Evolutionary conservation across 441 rosid genomes (phyloP).

Genomic region (Bocquillonia castaneifolia): DNA sequence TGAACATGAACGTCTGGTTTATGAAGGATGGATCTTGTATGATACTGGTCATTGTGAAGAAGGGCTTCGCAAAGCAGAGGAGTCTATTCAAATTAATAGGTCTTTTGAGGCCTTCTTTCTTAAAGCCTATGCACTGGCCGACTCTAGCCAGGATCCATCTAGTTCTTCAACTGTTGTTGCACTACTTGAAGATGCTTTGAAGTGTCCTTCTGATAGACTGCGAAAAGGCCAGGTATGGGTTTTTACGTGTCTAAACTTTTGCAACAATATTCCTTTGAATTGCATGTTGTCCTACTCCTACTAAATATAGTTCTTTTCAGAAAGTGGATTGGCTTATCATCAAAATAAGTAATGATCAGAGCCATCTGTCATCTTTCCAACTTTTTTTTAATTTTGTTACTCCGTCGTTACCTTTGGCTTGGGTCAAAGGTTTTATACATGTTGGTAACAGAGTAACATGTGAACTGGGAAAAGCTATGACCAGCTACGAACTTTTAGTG

Average conservation of each 20-base stretch:
- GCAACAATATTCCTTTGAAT: background rate
- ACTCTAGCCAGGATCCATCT: slow-evolving; percentile 82
- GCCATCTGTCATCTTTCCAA: too few species aligned
- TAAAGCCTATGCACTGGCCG: slow-evolving; percentile 97
- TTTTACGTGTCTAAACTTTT: background rate
- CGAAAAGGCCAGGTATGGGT: slow-evolving; percentile 91
- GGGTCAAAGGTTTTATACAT: background rate
- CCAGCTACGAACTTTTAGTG: background rate
- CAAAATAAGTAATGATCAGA: background rate
- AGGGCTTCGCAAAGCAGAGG: slow-evolving; percentile 86
- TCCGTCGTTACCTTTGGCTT: background rate
- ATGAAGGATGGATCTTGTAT: slow-evolving; percentile 97
- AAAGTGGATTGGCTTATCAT: background rate
- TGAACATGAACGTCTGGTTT: slow-evolving; percentile 84
- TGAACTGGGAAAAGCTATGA: background rate
- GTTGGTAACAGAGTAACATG: background rate
- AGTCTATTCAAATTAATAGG: slow-evolving; percentile 69
- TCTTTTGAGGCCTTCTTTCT: slow-evolving; percentile 95
- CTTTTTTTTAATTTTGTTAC: background rate
- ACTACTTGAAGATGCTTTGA: slow-evolving; percentile 84
- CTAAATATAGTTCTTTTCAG: background rate
- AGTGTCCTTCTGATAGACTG: slow-evolving; percentile 93
- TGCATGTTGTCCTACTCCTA: background rate
- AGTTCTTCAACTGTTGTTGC: slow-evolving; percentile 75
- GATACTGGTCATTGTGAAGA: slow-evolving; percentile 93